A percentile compares a stretch with the other conserved stretches of the same genome.
Evolutionary conservation across 768 basidiomycete species (phyloP).

Genomic region (Suillus variegatus): DNA sequence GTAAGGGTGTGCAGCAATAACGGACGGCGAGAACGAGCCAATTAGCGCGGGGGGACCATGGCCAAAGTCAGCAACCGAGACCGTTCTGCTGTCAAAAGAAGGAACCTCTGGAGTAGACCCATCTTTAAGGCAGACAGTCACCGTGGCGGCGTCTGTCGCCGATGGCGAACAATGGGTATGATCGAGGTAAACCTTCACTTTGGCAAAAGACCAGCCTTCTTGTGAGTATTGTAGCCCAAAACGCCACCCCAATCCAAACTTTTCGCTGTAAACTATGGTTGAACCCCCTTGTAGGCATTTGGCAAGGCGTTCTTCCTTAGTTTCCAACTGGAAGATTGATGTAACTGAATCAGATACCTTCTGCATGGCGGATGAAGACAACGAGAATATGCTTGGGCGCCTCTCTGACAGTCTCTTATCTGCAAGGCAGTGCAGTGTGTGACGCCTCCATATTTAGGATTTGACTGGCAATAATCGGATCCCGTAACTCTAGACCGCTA

Average conservation of each 20-base stretch:
- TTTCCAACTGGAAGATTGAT: constrained; percentile 25
- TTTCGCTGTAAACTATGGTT: constrained; percentile 24
- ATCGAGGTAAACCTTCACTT: background rate
- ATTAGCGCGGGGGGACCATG: constrained; percentile 25
- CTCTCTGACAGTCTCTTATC: background rate
- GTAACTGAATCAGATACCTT: constrained; percentile 26
- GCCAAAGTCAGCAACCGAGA: constrained; percentile 26
- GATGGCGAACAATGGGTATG: constrained; percentile 16
- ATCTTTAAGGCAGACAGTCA: constrained; percentile 15
- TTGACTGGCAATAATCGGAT: too few relatives aligned
- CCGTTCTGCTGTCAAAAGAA: constrained; percentile 14
- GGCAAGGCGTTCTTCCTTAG: constrained; percentile 22
- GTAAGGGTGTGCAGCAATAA: constrained; percentile 5
- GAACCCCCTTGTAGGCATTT: constrained; percentile 13
- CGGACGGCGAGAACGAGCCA: constrained; percentile 22
- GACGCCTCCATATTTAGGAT: background rate
- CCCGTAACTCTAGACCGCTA: too few relatives aligned
- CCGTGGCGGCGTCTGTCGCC: constrained; percentile 21
- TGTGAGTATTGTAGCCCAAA: constrained; percentile 20
- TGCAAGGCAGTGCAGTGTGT: background rate
- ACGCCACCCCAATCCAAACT: constrained; percentile 31
- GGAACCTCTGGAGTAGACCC: constrained; percentile 7
- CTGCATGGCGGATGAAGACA: constrained; percentile 15
- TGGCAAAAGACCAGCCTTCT: background rate
- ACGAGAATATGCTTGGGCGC: background rate